These are phyloP conservation scores for Vitis hybrid DNA, from an alignment of 177 flowering plant genomes.

Conservation along the genomic window DNA sequence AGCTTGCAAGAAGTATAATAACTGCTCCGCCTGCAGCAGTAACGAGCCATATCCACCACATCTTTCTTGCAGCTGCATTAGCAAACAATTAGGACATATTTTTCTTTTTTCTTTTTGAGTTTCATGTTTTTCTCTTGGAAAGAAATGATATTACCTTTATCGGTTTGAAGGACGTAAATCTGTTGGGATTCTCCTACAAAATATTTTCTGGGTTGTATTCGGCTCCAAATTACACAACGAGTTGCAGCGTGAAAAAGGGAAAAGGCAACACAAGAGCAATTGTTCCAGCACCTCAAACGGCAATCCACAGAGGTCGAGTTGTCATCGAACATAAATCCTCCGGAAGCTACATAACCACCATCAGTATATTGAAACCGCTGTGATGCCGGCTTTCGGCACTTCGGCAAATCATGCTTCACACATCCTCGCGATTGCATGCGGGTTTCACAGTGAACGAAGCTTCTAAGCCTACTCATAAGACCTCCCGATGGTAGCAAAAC, in stretches of 20 bases:
- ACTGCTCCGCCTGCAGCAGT: neutral
- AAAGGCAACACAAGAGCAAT: conserved; percentile 24
- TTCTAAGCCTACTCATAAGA: neutral
- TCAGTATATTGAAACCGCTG: neutral
- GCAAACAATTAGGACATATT: neutral
- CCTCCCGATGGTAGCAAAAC: neutral
- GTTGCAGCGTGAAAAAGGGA: conserved; percentile 6
- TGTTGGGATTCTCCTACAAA: neutral
- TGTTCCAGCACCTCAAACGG: conserved; percentile 8
- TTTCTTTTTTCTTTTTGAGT: no score
- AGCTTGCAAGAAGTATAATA: conserved; percentile 3
- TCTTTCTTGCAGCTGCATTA: neutral
- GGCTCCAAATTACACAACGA: conserved; percentile 19
- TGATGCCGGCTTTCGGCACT: conserved; percentile 8
- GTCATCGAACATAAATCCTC: conserved; percentile 6
- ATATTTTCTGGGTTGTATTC: neutral
- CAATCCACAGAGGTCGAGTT: conserved; percentile 10
- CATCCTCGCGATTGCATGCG: neutral
- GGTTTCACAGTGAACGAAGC: neutral
- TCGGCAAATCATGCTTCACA: conserved; percentile 6
- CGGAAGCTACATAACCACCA: neutral
- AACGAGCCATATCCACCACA: conserved; percentile 5
- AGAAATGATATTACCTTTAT: neutral
- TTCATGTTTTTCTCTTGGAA: no score
- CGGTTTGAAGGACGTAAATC: neutral